Base-by-base conservation (phyloP, 108 stramenopile species). In the Parietichytrium sp. region DNA sequence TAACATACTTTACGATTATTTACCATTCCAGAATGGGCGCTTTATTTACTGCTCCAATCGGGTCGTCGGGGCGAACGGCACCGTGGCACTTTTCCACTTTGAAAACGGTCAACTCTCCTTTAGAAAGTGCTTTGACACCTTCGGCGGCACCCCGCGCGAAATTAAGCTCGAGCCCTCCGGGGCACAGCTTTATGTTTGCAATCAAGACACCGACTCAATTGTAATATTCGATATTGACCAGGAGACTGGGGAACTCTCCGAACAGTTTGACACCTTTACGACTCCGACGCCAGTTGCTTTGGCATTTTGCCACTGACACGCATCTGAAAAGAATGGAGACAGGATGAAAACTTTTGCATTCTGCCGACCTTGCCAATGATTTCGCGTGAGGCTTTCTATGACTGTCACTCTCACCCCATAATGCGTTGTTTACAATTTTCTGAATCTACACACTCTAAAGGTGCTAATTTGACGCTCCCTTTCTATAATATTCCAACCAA, bases 91-190 rank as follows among this genome's bases (percentile, higher is more conserved):
- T 16, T 72, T 72, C 42, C 38, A 38, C 2, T 29, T 53, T 2
- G 61, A 45, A 2, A 23, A 72, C 61, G 33, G 38, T 2, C 2
- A 72, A 8, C 20, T 38, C 38, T 33, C 36, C 2, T 72, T 72
- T n/a, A 25, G n/a, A n/a, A 45, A 42, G 38, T 72, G 61, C 61
- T 6, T 72, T 7, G 25, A 72, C 45, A 72, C 38, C 33, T 15
- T 16, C 12, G 61, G 61, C 6, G 3, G 20, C 0, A 10, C 10
- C 20, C 61, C 61, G 8, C 61, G 61, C 12, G 61, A 72, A 27
- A 72, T 72, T 33, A 72, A 72, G 61, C 61, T 72, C 13, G 61
- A 72, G 38, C 42, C 61, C 20, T 2, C 15, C 10, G 61, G 61
- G n/a, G 6, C 33, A 12, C 45, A 18, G 10, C 25, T 72, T n/a